phyloP scores from a whole-genome alignment of 352 stramenopile genomes.

The Phytopythium cucurbitacearum region DNA sequence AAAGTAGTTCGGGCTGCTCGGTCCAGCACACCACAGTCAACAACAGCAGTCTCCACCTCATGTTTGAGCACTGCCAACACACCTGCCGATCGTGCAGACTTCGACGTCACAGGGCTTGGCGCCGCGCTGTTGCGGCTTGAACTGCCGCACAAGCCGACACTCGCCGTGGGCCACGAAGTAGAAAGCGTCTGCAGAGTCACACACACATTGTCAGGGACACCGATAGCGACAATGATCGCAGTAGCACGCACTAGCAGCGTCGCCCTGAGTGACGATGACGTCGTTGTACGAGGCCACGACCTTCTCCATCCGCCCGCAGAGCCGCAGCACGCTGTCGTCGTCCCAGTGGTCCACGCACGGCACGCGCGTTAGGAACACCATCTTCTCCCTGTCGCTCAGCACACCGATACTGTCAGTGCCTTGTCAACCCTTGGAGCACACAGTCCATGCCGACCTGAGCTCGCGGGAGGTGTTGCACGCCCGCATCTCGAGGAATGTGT shows the following conservation, averaged over 20 bases:
- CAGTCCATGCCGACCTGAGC: constrained; percentile 23
- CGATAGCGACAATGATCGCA: not conserved
- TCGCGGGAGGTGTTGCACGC: constrained; percentile 51
- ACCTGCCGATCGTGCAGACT: constrained; percentile 50
- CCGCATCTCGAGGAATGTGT: constrained; percentile 55
- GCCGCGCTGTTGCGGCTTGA: constrained; percentile 4
- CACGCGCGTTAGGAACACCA: constrained; percentile 45
- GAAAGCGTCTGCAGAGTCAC: constrained; percentile 30
- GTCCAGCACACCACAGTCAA: not conserved
- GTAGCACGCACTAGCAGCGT: constrained; percentile 36
- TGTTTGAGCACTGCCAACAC: not conserved
- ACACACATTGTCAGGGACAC: not conserved
- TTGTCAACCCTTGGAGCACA: not conserved
- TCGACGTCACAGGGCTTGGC: constrained; percentile 45
- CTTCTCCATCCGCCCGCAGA: constrained; percentile 63
- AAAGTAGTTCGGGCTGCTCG: constrained; percentile 50
- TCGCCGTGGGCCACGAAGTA: constrained; percentile 68
- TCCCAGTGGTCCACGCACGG: constrained; percentile 59
- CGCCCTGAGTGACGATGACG: constrained; percentile 45
- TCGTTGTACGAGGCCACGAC: constrained; percentile 63
- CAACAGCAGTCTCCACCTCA: not conserved
- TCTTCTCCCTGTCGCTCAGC: constrained; percentile 41
- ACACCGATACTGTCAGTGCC: not conserved
- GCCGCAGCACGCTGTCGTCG: constrained; percentile 44
- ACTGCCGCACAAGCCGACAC: constrained; percentile 44